Conservation (phyloP, 108 stramenopile genomes). For the Parmales sp. region DNA sequence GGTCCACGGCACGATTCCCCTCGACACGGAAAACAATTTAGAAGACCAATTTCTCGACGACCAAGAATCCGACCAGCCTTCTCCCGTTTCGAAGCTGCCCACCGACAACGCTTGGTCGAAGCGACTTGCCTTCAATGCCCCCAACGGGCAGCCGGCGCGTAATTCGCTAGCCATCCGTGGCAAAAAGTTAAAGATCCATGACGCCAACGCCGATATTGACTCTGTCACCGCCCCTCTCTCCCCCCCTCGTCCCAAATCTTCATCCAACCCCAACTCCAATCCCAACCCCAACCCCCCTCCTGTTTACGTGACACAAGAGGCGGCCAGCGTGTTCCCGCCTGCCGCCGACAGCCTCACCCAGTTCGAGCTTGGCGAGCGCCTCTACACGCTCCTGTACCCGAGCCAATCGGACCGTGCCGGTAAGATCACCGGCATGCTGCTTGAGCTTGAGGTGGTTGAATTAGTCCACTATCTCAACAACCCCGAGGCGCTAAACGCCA, state of each 20-base stretch:
- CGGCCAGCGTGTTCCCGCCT: no score
- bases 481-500: conserved; percentile 37
- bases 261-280: not conserved
- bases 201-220: not conserved
- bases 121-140: not conserved
- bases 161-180: no score
- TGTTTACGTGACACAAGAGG: no score
- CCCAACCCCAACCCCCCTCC: no score
- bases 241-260: not conserved
- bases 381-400: conserved; percentile 42
- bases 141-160: not conserved
- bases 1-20: no score
- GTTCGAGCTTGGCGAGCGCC: conserved; percentile 53
- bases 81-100: no score
- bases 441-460: conserved; percentile 54
- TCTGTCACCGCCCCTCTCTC: not conserved
- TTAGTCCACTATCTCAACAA: conserved; percentile 51
- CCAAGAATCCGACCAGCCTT: no score
- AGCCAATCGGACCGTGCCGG: conserved; percentile 38
- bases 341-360: conserved; percentile 20
- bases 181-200: no score
- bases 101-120: not conserved
- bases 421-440: conserved; percentile 61
- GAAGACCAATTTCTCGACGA: no score
- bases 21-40: no score